A percentile compares a stretch with the other conserved stretches of the same genome.
These are phyloP conservation scores for Talaromyces islandicus DNA, from an alignment of 2,329 filamentous ascomycete genomes.

Conservation along the genomic window DNA sequence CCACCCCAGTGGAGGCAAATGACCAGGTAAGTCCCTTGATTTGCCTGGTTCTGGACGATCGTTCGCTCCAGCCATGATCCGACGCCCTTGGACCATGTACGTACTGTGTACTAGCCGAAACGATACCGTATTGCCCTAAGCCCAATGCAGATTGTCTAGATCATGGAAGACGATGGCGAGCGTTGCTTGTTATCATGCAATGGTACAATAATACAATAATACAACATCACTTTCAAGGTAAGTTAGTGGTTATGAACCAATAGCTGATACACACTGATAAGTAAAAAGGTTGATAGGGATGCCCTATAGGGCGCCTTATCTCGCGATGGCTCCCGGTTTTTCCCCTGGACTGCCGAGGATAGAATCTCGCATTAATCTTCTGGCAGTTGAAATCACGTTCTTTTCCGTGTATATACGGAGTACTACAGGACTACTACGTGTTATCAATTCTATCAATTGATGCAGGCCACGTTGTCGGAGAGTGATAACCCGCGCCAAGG, in stretches of 20 bases:
- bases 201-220: no score
- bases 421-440: no score
- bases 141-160: background rate
- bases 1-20: background rate
- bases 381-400: no score
- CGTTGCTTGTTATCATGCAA: background rate
- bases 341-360: background rate
- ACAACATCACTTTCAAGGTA: no score
- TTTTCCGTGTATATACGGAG: no score
- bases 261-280: no score
- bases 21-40: background rate
- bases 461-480: background rate
- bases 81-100: no score
- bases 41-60: background rate
- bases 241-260: no score
- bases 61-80: background rate
- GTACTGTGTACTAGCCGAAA: no score
- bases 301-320: background rate
- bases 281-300: background rate
- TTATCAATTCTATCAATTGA: background rate
- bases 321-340: background rate
- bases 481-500: background rate
- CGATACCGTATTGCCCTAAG: background rate
- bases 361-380: no score
- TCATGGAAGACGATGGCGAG: background rate